A percentile compares a stretch with the other conserved stretches of the same genome.
phyloP scores from a whole-genome alignment of 2,329 filamentous ascomycete species.

The Fusarium heterosporum region DNA sequence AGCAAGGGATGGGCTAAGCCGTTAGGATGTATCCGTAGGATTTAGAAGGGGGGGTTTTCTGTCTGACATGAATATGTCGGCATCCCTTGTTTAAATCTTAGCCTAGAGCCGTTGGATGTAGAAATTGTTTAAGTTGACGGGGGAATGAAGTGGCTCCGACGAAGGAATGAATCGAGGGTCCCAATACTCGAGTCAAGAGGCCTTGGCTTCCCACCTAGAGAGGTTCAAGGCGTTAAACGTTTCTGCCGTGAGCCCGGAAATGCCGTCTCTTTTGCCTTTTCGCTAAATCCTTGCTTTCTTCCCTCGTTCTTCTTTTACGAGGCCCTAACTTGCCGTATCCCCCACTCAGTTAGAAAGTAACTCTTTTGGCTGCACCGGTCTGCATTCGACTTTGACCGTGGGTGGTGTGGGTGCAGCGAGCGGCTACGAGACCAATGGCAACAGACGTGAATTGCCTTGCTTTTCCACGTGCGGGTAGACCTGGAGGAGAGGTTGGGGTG shows the following conservation, averaged over 20 bases:
- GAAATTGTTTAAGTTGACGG: neutral
- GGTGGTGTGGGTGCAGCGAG: constrained; percentile 40
- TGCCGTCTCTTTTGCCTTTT: neutral
- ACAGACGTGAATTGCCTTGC: constrained; percentile 5
- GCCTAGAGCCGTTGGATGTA: neutral
- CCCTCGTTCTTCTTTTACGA: neutral
- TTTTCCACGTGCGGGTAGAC: constrained; percentile 34
- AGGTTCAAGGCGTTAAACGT: neutral
- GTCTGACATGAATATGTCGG: neutral
- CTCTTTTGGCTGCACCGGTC: neutral
- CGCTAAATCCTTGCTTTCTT: neutral
- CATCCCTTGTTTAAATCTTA: neutral
- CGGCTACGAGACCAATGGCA: constrained; percentile 44
- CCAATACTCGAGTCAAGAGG: neutral
- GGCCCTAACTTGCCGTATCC: neutral
- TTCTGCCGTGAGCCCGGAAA: neutral
- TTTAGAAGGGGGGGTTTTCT: constrained; percentile 5
- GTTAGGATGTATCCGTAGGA: constrained; percentile 31
- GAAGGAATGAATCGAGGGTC: neutral
- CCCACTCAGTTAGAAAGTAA: neutral
- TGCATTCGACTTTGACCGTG: neutral
- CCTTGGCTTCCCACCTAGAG: neutral
- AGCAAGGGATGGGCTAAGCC: constrained; percentile 2
- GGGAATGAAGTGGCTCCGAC: neutral
- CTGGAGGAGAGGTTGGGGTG: constrained; percentile 25